phyloP scores from a whole-genome alignment of 257 asterid genomes.

The Knoxia roxburghii region DNA sequence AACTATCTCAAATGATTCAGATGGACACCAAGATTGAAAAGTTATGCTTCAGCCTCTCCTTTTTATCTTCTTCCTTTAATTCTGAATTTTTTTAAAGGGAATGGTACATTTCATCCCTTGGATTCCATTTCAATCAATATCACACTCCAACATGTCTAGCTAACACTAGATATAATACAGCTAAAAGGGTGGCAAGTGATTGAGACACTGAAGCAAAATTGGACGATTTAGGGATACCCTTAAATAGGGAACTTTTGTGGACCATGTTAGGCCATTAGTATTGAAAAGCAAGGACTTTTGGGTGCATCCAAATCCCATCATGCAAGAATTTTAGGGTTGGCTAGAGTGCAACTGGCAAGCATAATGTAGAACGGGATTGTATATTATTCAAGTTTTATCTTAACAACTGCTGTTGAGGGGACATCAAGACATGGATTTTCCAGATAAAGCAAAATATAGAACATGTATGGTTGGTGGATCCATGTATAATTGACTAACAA shows the following conservation, averaged over 20 bases:
- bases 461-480: background rate
- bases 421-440: background rate
- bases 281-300: constrained; percentile 3
- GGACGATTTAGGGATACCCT: constrained; percentile 11
- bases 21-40: constrained; percentile 5
- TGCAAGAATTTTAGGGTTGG: constrained; percentile 2
- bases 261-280: constrained; percentile 8
- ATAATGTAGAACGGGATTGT: constrained; percentile 6
- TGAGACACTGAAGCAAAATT: constrained; percentile 2
- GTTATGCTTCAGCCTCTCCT: background rate
- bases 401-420: background rate
- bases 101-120: background rate
- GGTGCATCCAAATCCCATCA: background rate
- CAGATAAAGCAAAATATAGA: background rate
- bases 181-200: background rate
- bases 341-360: constrained; percentile 26
- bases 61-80: constrained; percentile 1
- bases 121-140: constrained; percentile 32
- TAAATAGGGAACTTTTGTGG: constrained; percentile 8
- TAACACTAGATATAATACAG: constrained; percentile 10
- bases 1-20: constrained; percentile 4
- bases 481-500: background rate
- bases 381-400: constrained; percentile 1
- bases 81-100: background rate
- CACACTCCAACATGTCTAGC: constrained; percentile 9